These are phyloP conservation scores for Adenanthera pavonina DNA, from an alignment of 306 rosid species.

Conservation along the genomic window DNA sequence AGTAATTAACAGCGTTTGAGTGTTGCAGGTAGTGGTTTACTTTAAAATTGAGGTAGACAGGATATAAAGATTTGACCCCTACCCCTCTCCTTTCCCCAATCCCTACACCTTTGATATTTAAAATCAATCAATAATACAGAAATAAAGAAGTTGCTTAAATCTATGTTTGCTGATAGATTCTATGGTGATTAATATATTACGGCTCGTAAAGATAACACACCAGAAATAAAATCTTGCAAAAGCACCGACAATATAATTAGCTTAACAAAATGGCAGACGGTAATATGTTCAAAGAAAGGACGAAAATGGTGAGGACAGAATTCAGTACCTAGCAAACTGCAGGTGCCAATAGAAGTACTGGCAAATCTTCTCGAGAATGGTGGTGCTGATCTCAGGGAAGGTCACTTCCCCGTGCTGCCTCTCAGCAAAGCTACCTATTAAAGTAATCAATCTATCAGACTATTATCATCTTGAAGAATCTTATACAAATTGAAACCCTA, in stretches of 20 bases:
- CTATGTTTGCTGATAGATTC: background rate
- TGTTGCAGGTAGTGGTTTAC: background rate
- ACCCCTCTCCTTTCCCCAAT: background rate
- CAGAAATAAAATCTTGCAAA: background rate
- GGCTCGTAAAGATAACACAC: background rate
- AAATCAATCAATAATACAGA: background rate
- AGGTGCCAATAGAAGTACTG: conserved; percentile 97
- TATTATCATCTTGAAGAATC: background rate
- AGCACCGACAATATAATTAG: background rate
- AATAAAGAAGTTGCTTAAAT: no score
- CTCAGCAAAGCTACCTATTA: conserved; percentile 87
- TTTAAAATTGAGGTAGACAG: background rate
- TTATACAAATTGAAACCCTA: conserved; percentile 34
- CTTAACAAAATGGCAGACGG: background rate
- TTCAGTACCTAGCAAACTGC: conserved; percentile 79
- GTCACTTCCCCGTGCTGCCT: conserved; percentile 82
- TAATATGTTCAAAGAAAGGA: background rate
- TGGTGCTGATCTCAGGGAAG: conserved; percentile 94
- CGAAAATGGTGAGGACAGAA: background rate
- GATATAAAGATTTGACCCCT: background rate
- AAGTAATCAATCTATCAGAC: background rate
- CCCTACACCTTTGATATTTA: background rate
- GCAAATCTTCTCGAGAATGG: conserved; percentile 97
- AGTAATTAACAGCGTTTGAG: background rate
- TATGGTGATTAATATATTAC: background rate